Base-by-base conservation (phyloP, 495 filamentous ascomycete species). In the Pseudevernia furfuracea region DNA sequence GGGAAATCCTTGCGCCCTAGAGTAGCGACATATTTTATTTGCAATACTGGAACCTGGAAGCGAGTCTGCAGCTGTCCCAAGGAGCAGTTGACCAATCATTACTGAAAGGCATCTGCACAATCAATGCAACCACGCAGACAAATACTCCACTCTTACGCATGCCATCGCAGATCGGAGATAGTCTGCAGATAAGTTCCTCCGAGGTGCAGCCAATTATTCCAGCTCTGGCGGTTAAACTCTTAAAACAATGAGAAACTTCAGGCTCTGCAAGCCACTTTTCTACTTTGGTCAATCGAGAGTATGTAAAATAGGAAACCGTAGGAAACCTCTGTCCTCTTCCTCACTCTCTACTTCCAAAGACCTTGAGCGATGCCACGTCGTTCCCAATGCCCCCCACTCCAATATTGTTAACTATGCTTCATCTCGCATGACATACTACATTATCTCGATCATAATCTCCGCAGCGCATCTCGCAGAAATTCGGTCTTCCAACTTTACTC, bases 361-460 rank as follows among this genome's bases (percentile, higher is more conserved):
- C 14, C 21, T 32, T 3, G 3, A 34, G 30, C 30, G 52, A 1
- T 34, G 21, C 6, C 28, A 34, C 7, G 2, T 55, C 52, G 30
- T 34, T 34, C 3, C n/a, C 15, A 8, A 10, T 21, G 17, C 41
- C 30, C 49, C 28, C 46, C 46, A 23, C 48, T 23, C 23, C 48
- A 52, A 5, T 4, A 19, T 53, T 14, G 19, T 17, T 1, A 34
- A 32, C 1, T 17, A n/a, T 19, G 12, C 25, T 4, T 55, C 52
- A 55, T 55, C 52, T 55, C 30, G 52, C 52, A 55, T 55, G 52
- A 55, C 28, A 55, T 7, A 3, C 30, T 34, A 55, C 52, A 55
- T 55, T 15, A 34, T 55, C 30, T 34, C 52, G 52, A 55, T 55
- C 52, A n/a, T 34, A 6, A 34, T 34, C 30, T 8, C 7, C 21